A percentile compares a stretch with the other conserved stretches of the same genome.
Evolutionary conservation across 2,329 filamentous ascomycete genomes (phyloP).

Genomic region (Pseudocercospora eumusae): DNA sequence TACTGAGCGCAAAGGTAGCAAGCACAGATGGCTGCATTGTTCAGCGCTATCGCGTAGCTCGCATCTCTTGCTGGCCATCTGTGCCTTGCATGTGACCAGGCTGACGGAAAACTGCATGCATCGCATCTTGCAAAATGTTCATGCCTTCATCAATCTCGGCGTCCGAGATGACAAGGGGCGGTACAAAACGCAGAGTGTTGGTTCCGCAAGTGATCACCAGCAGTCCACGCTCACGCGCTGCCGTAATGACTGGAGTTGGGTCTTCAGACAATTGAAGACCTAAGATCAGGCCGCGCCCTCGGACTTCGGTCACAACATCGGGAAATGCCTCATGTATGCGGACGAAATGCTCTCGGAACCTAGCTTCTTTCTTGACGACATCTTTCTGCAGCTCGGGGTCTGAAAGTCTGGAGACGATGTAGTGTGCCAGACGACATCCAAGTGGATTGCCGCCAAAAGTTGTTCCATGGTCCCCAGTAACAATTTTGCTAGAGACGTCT

Average conservation of each 20-base stretch:
- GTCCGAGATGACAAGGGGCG: conserved; percentile 76
- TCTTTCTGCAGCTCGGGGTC: conserved; percentile 67
- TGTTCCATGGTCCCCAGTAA: conserved; percentile 83
- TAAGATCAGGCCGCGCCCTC: conserved; percentile 81
- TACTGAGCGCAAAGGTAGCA: not conserved
- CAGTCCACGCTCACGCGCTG: conserved; percentile 82
- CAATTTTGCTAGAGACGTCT: conserved; percentile 67
- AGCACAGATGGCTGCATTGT: not conserved
- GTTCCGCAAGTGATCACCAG: conserved; percentile 89
- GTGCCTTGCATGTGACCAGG: conserved; percentile 42
- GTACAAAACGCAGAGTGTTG: conserved; percentile 90
- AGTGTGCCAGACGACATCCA: conserved; percentile 78
- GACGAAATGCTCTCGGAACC: conserved; percentile 61
- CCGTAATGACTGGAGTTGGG: conserved; percentile 73
- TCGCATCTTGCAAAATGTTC: conserved; percentile 69
- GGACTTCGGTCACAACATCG: conserved; percentile 71
- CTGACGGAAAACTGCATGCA: conserved; percentile 56
- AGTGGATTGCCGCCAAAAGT: conserved; percentile 93
- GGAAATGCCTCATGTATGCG: conserved; percentile 64
- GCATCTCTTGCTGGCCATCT: conserved; percentile 50
- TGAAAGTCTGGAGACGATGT: conserved; percentile 77
- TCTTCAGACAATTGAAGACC: conserved; percentile 80
- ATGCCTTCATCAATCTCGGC: conserved; percentile 78
- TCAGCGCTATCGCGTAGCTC: conserved; percentile 15
- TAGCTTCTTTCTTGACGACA: conserved; percentile 67